Evolutionary conservation across 805 yeast species (phyloP).

Genomic region (Nakazawaea wyomingensis): DNA sequence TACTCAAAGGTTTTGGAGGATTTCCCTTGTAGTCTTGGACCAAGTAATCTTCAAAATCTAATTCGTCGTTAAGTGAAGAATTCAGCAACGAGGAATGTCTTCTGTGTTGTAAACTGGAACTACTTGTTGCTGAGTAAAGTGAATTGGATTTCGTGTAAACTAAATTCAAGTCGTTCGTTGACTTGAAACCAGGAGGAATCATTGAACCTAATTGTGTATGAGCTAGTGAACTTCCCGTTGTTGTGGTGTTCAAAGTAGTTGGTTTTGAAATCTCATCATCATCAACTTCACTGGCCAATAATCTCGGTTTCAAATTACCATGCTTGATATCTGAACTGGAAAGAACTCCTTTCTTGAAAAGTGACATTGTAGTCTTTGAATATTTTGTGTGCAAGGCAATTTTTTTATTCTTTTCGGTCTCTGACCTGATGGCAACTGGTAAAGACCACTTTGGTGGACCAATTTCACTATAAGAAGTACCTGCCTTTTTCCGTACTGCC

Average conservation of each 20-base stretch:
- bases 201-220: conserved; percentile 10
- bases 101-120: background rate
- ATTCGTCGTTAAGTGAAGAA: background rate
- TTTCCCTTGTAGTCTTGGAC: background rate
- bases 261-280: conserved; percentile 40
- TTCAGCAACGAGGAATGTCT: background rate
- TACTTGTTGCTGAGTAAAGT: conserved; percentile 3
- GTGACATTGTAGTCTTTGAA: conserved; percentile 14
- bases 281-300: conserved; percentile 72
- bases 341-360: conserved; percentile 14
- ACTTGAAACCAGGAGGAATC: conserved; percentile 1
- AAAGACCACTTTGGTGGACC: conserved; percentile 43
- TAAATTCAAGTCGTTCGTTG: conserved; percentile 3
- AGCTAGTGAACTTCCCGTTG: conserved; percentile 1
- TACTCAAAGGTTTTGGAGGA: conserved; percentile 1
- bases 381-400: conserved; percentile 12
- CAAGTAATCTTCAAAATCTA: background rate
- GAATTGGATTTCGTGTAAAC: conserved; percentile 2
- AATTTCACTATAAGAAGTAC: conserved; percentile 44
- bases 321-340: conserved; percentile 47
- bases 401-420: conserved; percentile 25
- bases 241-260: background rate
- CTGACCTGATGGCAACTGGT: conserved; percentile 51
- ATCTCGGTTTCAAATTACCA: conserved; percentile 57
- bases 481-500: conserved; percentile 35